Evolutionary conservation across 495 filamentous ascomycete species (phyloP).

Genomic region (Amphirosellinia nigrospora): DNA sequence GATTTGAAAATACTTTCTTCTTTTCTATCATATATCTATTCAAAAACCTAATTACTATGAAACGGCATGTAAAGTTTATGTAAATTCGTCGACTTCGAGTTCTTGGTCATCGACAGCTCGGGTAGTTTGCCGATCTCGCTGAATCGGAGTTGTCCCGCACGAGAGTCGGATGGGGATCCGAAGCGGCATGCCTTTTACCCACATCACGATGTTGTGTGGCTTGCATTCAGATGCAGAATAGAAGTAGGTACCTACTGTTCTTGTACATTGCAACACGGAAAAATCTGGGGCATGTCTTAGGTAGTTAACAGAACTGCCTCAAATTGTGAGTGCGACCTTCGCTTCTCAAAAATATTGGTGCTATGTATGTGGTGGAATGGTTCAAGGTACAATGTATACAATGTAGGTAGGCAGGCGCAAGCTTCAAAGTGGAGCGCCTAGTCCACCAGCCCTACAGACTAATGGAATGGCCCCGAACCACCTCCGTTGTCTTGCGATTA

Average conservation of each 20-base stretch:
- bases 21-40: neutral
- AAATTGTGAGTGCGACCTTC: no score
- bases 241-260: neutral
- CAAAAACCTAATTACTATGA: neutral
- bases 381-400: no score
- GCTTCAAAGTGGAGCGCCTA: neutral
- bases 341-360: no score
- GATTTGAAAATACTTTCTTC: neutral
- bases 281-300: neutral
- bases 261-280: neutral
- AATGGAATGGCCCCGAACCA: neutral
- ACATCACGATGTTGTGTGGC: neutral
- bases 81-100: neutral
- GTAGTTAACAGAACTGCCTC: no score
- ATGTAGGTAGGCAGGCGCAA: no score
- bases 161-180: constrained; percentile 3
- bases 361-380: no score
- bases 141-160: constrained; percentile 22
- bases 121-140: constrained; percentile 20
- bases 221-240: neutral
- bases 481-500: neutral
- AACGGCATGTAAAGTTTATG: neutral
- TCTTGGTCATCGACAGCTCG: neutral
- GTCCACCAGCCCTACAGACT: neutral
- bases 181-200: neutral